Percentiles rank a stretch among this genome's conserved stretches.
Evolutionary conservation across 441 rosid species (phyloP).

Genomic region (Capsella rubella): DNA sequence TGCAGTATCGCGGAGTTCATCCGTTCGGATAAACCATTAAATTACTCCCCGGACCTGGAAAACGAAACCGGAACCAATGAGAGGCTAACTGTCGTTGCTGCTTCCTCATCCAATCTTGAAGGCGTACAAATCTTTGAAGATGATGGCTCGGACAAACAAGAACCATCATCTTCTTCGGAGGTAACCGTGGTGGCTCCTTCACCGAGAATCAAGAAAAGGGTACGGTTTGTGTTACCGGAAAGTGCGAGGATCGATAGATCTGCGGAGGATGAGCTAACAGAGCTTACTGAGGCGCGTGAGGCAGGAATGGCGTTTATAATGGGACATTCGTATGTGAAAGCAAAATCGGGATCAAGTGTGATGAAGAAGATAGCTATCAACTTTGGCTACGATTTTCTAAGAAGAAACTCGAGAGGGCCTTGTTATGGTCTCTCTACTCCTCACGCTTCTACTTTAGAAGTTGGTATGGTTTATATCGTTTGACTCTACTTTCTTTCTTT

Average conservation of each 20-base stretch:
- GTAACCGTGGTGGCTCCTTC: constrained; percentile 34
- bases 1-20: constrained; percentile 80
- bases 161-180: constrained; percentile 42
- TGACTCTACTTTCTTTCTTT: constrained; percentile 46
- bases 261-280: constrained; percentile 66
- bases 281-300: constrained; percentile 85
- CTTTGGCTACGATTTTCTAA: constrained; percentile 83
- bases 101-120: constrained; percentile 64
- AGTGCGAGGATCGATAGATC: constrained; percentile 57
- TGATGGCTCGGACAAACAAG: constrained; percentile 31
- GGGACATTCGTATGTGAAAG: constrained; percentile 83
- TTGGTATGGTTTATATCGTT: constrained; percentile 83
- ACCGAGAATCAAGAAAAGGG: constrained; percentile 60
- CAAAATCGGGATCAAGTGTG: constrained; percentile 79
- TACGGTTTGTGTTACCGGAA: constrained; percentile 76
- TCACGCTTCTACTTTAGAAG: constrained; percentile 84
- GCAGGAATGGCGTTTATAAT: constrained; percentile 86
- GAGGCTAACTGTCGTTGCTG: constrained; percentile 73
- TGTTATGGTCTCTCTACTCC: constrained; percentile 71
- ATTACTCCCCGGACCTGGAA: constrained; percentile 38
- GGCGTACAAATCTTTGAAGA: constrained; percentile 63
- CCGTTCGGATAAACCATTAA: constrained; percentile 58
- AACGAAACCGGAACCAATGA: constrained; percentile 49
- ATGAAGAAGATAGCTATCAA: constrained; percentile 71
- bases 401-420: constrained; percentile 82